phyloP scores from a whole-genome alignment of 2,329 filamentous ascomycete genomes.

The Triangularia setosa region DNA sequence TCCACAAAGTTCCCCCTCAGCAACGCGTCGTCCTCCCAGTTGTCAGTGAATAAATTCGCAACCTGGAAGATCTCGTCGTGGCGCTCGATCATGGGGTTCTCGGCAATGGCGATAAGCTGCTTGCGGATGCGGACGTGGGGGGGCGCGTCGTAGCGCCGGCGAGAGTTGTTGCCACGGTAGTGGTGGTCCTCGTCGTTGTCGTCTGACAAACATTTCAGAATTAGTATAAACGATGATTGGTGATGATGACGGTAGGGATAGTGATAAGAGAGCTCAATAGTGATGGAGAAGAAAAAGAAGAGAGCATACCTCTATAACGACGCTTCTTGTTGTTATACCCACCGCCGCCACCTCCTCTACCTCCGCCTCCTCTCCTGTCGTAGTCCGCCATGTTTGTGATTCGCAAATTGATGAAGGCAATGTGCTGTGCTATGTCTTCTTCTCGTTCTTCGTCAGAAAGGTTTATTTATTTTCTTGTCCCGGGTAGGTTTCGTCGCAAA shows the following conservation, averaged over 20 bases:
- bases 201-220: slow-evolving; percentile 28
- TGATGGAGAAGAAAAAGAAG: background rate
- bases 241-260: background rate
- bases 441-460: background rate
- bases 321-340: slow-evolving; percentile 68
- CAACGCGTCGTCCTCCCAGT: slow-evolving; percentile 83
- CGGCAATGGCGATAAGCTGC: slow-evolving; percentile 75
- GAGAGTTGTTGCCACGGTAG: slow-evolving; percentile 57
- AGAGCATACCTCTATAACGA: slow-evolving; percentile 65
- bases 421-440: background rate
- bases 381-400: slow-evolving; percentile 49
- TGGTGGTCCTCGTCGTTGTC: slow-evolving; percentile 79
- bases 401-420: background rate
- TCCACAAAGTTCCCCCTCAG: slow-evolving; percentile 69
- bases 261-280: no score
- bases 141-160: slow-evolving; percentile 66
- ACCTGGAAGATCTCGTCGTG: slow-evolving; percentile 74
- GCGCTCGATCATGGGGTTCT: slow-evolving; percentile 73
- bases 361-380: slow-evolving; percentile 49
- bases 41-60: slow-evolving; percentile 72
- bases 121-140: slow-evolving; percentile 68
- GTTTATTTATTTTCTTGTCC: background rate
- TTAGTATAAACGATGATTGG: slow-evolving; percentile 1
- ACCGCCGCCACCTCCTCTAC: slow-evolving; percentile 47
- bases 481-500: background rate